Conservation (phyloP, 2,329 filamentous ascomycete species). For the Penicillium sp. region DNA sequence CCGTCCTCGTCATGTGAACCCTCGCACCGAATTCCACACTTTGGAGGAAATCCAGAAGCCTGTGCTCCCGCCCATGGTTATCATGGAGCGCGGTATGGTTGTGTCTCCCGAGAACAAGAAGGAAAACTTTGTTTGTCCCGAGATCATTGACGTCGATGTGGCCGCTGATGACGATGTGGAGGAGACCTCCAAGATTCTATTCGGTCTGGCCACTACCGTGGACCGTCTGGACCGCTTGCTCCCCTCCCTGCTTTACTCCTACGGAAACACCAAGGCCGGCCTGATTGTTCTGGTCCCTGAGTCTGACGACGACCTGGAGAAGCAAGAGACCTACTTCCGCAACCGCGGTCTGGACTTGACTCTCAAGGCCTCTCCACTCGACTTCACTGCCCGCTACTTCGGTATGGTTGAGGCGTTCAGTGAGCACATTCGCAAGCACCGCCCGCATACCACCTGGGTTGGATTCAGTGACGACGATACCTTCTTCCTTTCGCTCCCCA, state of each 20-base stretch:
- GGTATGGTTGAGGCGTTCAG: conserved; percentile 43
- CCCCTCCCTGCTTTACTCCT: conserved; percentile 43
- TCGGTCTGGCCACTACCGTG: conserved; percentile 44
- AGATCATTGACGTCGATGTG: conserved; percentile 42
- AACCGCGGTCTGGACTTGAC: conserved; percentile 43
- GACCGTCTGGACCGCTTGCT: conserved; percentile 42
- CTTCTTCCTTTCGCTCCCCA: conserved; percentile 43
- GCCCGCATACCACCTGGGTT: conserved; percentile 43
- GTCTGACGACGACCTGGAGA: conserved; percentile 39
- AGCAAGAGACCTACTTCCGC: conserved; percentile 43
- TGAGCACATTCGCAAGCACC: conserved; percentile 38
- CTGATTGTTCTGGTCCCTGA: conserved; percentile 43
- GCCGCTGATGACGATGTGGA: conserved; percentile 40
- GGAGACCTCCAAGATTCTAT: conserved; percentile 42
- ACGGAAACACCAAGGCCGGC: conserved; percentile 41
- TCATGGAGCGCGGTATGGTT: conserved; percentile 41
- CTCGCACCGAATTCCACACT: conserved; percentile 39
- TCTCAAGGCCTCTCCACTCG: conserved; percentile 39
- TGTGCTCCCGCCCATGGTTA: conserved; percentile 39
- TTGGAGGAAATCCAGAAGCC: conserved; percentile 39
- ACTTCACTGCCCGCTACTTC: conserved; percentile 46
- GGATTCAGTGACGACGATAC: conserved; percentile 47
- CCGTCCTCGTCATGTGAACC: conserved; percentile 37
- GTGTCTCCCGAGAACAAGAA: conserved; percentile 35
- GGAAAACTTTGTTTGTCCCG: conserved; percentile 37